Conservation (phyloP, 2,329 filamentous ascomycete genomes). For the Monosporascus sp. region DNA sequence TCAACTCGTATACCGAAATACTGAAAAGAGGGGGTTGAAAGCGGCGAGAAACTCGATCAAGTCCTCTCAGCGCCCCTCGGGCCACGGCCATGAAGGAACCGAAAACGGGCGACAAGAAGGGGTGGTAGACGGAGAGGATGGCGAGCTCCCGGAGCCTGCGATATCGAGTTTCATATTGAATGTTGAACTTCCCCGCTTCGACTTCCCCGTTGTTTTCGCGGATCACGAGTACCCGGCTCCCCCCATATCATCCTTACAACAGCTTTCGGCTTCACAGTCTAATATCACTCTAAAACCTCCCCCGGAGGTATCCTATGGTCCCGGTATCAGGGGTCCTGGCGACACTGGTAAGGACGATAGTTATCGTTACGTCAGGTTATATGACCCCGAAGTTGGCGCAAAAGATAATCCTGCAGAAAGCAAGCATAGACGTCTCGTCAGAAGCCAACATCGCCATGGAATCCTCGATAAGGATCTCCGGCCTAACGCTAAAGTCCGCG, state of each 20-base stretch:
- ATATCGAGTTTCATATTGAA: slow-evolving; percentile 71
- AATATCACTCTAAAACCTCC: slow-evolving; percentile 71
- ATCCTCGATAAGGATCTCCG: slow-evolving; percentile 92
- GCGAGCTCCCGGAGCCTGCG: slow-evolving; percentile 42
- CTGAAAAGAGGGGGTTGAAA: slow-evolving; percentile 70
- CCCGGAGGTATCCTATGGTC: slow-evolving; percentile 84
- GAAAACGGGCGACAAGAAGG: slow-evolving; percentile 29
- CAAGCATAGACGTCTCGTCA: slow-evolving; percentile 87
- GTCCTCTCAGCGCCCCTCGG: slow-evolving; percentile 45
- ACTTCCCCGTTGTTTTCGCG: slow-evolving; percentile 91
- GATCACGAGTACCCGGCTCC: slow-evolving; percentile 89
- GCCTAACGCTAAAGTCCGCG: slow-evolving; percentile 90
- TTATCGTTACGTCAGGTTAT: slow-evolving; percentile 72
- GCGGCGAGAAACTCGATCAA: slow-evolving; percentile 60
- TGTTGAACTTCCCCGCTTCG: slow-evolving; percentile 88
- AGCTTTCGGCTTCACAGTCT: slow-evolving; percentile 57
- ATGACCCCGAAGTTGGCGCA: slow-evolving; percentile 87
- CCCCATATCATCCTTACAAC: slow-evolving; percentile 70
- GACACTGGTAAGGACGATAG: slow-evolving; percentile 43
- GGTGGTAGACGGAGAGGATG: slow-evolving; percentile 23
- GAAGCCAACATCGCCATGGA: slow-evolving; percentile 85
- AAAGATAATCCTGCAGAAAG: slow-evolving; percentile 90
- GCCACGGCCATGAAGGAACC: slow-evolving; percentile 25
- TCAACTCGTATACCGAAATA: slow-evolving; percentile 83
- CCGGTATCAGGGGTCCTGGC: slow-evolving; percentile 71